Conservation (phyloP, 306 rosid species). For the Vigna reflexopilosa region DNA sequence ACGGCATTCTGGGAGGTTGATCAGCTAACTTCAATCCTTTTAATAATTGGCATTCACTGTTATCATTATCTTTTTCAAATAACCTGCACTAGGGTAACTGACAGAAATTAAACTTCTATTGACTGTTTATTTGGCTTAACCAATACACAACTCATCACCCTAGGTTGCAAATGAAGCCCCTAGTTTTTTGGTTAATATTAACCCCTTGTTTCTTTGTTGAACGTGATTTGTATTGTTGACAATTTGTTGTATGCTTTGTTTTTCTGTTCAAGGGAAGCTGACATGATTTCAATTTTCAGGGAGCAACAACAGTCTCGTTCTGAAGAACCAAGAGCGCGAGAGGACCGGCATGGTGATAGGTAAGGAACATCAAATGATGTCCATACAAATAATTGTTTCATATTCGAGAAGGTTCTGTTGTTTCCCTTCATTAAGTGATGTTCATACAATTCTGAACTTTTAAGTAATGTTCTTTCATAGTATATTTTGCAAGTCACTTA, state of each 20-base stretch:
- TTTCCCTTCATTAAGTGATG: neutral
- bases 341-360: conserved; percentile 83
- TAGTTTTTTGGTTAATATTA: neutral
- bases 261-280: conserved; percentile 25
- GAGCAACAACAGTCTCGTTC: conserved; percentile 87
- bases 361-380: conserved; percentile 42
- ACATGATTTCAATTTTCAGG: conserved; percentile 60
- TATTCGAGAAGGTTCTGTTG: neutral
- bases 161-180: neutral
- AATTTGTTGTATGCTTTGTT: neutral
- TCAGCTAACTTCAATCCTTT: neutral
- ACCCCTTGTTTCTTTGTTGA: conserved; percentile 5
- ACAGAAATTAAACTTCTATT: conserved; percentile 1
- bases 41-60: neutral
- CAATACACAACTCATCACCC: conserved; percentile 6
- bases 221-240: neutral
- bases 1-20: conserved; percentile 86
- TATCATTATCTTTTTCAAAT: neutral
- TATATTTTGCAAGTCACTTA: neutral
- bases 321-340: conserved; percentile 93
- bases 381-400: neutral
- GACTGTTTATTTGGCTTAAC: neutral
- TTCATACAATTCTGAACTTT: neutral
- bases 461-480: neutral
- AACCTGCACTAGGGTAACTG: neutral